Evolutionary conservation across 1,284 basidiomycete genomes (phyloP).

Genomic region (Papiliotrema fonsecae): DNA sequence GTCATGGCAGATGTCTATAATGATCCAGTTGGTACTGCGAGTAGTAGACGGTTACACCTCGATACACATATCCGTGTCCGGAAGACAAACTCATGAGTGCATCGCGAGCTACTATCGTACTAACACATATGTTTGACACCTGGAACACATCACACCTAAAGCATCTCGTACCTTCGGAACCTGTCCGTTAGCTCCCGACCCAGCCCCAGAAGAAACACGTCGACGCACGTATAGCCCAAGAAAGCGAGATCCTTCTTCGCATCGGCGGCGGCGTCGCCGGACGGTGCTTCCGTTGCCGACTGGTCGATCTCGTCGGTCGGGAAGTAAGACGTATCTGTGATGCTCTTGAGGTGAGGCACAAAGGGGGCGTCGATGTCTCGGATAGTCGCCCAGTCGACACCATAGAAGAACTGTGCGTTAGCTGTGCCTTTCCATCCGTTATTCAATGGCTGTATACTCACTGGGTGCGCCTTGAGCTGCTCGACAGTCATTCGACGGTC

Average conservation of each 20-base stretch:
- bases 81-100: too few relatives aligned
- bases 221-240: constrained; percentile 62
- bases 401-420: constrained; percentile 71
- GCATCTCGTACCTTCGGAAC: constrained; percentile 47
- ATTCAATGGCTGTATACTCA: constrained; percentile 9
- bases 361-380: constrained; percentile 93
- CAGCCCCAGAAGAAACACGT: constrained; percentile 11
- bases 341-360: constrained; percentile 83
- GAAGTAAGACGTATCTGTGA: constrained; percentile 95
- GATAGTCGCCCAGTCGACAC: constrained; percentile 89
- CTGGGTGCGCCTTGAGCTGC: constrained; percentile 84
- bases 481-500: constrained; percentile 73
- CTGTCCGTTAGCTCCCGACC: constrained; percentile 14
- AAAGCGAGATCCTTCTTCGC: constrained; percentile 86
- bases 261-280: constrained; percentile 61
- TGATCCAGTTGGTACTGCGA: too few relatives aligned
- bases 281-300: constrained; percentile 56
- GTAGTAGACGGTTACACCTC: too few relatives aligned
- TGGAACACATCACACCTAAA: constrained; percentile 21
- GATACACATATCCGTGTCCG: too few relatives aligned
- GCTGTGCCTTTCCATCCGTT: too few relatives aligned
- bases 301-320: constrained; percentile 92
- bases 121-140: too few relatives aligned
- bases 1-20: too few relatives aligned
- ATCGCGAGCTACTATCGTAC: too few relatives aligned